Evolutionary conservation across 1,139 yeast genomes (phyloP).

Genomic region (Yamadazyma atmosphaerica): DNA sequence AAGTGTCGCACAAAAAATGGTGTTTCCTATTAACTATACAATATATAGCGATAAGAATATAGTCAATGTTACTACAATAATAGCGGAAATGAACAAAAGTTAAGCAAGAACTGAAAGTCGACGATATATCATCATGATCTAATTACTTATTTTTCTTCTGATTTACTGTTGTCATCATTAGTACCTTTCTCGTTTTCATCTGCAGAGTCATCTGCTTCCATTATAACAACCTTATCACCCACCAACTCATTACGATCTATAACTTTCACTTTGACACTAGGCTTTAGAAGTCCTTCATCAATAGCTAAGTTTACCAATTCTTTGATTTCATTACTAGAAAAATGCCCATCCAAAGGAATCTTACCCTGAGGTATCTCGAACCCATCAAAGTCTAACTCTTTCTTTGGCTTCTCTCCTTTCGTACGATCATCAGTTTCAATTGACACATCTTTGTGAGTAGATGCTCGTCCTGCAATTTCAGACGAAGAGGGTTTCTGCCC

Average conservation of each 20-base stretch:
- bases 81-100: not conserved
- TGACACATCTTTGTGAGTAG: slow-evolving; percentile 1
- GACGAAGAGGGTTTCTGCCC: not conserved
- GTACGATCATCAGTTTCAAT: slow-evolving; percentile 6
- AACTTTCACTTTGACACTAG: slow-evolving; percentile 28
- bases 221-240: slow-evolving; percentile 19
- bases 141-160: not conserved
- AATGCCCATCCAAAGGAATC: slow-evolving; percentile 44
- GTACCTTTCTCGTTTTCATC: slow-evolving; percentile 1
- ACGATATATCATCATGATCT: not conserved
- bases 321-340: slow-evolving; percentile 35
- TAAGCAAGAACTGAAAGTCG: not conserved
- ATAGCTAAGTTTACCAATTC: slow-evolving; percentile 33
- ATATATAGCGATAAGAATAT: not conserved
- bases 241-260: slow-evolving; percentile 20
- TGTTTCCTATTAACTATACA: not conserved
- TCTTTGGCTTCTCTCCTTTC: slow-evolving; percentile 4
- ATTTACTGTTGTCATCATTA: slow-evolving; percentile 2
- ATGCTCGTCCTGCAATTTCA: not conserved
- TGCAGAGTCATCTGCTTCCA: slow-evolving; percentile 9
- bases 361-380: slow-evolving; percentile 39
- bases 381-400: slow-evolving; percentile 33
- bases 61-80: too few species aligned
- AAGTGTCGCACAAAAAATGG: not conserved
- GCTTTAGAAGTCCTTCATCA: slow-evolving; percentile 28